phyloP scores from a whole-genome alignment of 2,329 filamentous ascomycete genomes.

The Pseudogymnoascus sp. region DNA sequence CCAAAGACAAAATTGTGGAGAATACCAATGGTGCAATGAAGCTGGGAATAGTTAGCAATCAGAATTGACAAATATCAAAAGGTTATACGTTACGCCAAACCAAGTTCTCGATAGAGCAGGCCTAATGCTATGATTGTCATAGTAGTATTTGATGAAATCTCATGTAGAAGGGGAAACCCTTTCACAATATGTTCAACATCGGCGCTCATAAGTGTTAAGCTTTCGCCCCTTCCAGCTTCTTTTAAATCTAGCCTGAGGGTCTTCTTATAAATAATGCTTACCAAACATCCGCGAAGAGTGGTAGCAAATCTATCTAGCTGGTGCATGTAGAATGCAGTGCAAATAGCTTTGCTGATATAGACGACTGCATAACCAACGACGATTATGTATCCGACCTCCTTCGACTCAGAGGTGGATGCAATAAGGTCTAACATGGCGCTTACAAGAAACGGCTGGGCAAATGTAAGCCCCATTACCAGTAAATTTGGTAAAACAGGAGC shows the following conservation, averaged over 20 bases:
- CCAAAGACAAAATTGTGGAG: not conserved
- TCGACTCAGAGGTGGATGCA: not conserved
- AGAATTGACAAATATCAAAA: not conserved
- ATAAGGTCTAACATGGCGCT: not conserved
- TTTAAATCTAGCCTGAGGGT: constrained; percentile 14
- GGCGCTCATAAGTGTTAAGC: constrained; percentile 34
- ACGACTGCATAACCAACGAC: not conserved
- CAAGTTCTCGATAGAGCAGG: constrained; percentile 25
- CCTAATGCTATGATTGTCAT: constrained; percentile 25
- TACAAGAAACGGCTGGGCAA: not conserved
- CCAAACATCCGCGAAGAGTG: constrained; percentile 23
- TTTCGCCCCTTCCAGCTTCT: not conserved
- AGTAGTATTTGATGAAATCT: constrained; percentile 27
- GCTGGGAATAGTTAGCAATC: not conserved
- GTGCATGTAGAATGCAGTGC: not conserved
- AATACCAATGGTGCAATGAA: not conserved
- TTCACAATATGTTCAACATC: constrained; percentile 35
- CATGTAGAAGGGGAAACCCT: constrained; percentile 27
- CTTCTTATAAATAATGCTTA: constrained; percentile 24
- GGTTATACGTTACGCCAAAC: constrained; percentile 23
- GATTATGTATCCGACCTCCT: not conserved
- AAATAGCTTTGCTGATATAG: constrained; percentile 1
- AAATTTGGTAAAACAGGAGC: not conserved
- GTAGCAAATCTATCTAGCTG: constrained; percentile 19
- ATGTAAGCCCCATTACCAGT: not conserved